These are phyloP conservation scores for Dillenia suffruticosa DNA, from an alignment of 164 flowering plant species.

Conservation along the genomic window DNA sequence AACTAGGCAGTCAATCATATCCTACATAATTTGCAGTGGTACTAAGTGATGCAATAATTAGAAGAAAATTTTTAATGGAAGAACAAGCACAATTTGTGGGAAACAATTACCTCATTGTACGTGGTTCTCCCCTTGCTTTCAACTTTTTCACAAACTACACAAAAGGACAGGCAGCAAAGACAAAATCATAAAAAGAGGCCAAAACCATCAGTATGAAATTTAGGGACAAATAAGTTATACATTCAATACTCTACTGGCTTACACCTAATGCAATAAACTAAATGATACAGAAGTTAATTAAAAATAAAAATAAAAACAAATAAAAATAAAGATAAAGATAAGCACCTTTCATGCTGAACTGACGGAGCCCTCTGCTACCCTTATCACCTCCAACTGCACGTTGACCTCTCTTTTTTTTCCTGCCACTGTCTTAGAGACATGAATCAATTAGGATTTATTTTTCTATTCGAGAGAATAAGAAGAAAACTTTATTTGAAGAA, in stretches of 20 bases:
- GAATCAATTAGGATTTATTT: too few relatives aligned
- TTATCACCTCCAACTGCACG: conserved; percentile 80
- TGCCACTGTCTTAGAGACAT: conserved; percentile 35
- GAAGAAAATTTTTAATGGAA: too few relatives aligned
- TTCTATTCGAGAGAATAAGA: too few relatives aligned
- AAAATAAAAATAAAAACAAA: neutral
- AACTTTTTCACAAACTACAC: conserved; percentile 26
- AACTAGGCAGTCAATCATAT: too few relatives aligned
- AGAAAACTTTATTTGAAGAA: too few relatives aligned
- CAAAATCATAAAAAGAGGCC: neutral
- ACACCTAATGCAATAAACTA: neutral
- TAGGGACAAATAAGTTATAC: neutral
- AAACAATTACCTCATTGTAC: conserved; percentile 23
- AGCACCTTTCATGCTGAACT: conserved; percentile 18
- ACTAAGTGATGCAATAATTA: too few relatives aligned
- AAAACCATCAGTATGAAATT: neutral
- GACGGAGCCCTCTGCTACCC: conserved; percentile 34
- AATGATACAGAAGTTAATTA: neutral
- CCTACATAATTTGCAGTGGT: too few relatives aligned
- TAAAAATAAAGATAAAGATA: too few relatives aligned
- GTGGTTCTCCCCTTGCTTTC: conserved; percentile 28
- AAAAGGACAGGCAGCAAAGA: conserved; percentile 1
- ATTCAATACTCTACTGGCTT: neutral
- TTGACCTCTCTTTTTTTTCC: conserved; percentile 86
- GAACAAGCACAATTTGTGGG: too few relatives aligned